These are phyloP conservation scores for Paramyrothecium sp. DNA, from an alignment of 2,329 filamentous ascomycete genomes.

Conservation along the genomic window DNA sequence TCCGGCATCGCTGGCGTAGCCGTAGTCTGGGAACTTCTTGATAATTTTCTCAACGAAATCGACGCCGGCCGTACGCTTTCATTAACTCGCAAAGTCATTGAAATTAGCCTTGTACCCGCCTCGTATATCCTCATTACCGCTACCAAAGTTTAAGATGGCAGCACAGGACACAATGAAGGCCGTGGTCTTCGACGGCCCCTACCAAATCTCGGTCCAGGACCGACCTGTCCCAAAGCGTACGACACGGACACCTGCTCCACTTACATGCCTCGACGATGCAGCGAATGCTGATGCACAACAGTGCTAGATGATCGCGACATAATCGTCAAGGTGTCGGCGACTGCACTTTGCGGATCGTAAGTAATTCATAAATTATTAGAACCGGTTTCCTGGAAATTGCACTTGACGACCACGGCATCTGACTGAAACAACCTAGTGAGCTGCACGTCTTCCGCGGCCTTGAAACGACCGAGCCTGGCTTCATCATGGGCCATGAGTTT, in stretches of 20 bases:
- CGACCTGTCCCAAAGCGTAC: slow-evolving; percentile 69
- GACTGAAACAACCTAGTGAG: slow-evolving; percentile 52
- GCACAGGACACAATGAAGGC: slow-evolving; percentile 70
- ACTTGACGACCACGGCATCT: too few species aligned
- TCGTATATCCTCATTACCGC: background rate
- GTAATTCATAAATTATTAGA: slow-evolving; percentile 26
- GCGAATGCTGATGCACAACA: slow-evolving; percentile 20
- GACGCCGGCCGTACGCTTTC: too few species aligned
- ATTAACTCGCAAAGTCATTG: too few species aligned
- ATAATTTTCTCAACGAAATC: too few species aligned
- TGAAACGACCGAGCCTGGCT: slow-evolving; percentile 63
- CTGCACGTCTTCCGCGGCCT: slow-evolving; percentile 85
- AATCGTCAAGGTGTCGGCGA: slow-evolving; percentile 79
- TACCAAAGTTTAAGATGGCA: slow-evolving; percentile 22
- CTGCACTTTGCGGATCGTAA: slow-evolving; percentile 85
- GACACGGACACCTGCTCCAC: background rate
- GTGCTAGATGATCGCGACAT: slow-evolving; percentile 72
- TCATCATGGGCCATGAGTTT: slow-evolving; percentile 82
- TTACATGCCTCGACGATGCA: background rate
- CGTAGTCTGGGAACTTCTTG: too few species aligned
- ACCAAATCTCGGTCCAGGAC: slow-evolving; percentile 74
- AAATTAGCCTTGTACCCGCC: too few species aligned
- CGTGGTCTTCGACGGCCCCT: slow-evolving; percentile 80
- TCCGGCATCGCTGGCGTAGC: too few species aligned
- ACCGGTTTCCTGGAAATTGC: too few species aligned